Conservation (phyloP, 768 basidiomycete species). For the Termitomyces sp. region DNA sequence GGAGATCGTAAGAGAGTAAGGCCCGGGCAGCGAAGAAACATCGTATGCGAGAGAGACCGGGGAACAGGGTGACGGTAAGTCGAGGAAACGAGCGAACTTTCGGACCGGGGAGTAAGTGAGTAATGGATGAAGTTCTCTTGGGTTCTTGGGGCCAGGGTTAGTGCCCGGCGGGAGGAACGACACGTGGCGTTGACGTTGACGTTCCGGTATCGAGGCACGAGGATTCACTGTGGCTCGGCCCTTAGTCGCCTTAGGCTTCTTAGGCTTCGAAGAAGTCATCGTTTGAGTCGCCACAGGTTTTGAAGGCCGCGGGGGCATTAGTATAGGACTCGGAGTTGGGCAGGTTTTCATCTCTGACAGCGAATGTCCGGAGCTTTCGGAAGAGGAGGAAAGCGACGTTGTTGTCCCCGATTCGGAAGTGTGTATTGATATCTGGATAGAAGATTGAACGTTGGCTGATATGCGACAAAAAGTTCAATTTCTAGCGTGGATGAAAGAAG, state of each 20-base stretch:
- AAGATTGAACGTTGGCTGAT: conserved; percentile 2
- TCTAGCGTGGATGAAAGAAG: not conserved
- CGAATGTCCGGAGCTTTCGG: conserved; percentile 6
- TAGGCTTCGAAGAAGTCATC: conserved; percentile 5
- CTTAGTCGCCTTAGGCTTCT: conserved; percentile 3
- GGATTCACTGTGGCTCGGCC: conserved; percentile 5
- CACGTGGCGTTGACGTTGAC: conserved; percentile 6
- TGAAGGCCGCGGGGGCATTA: conserved; percentile 7
- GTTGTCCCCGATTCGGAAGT: conserved; percentile 5
- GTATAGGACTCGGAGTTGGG: not conserved
- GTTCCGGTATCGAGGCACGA: conserved; percentile 5
- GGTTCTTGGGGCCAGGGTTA: conserved; percentile 6
- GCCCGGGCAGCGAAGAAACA: conserved; percentile 6
- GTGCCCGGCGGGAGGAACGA: conserved; percentile 10
- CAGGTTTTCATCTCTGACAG: not conserved
- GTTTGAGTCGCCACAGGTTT: conserved; percentile 1
- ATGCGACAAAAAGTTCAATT: not conserved
- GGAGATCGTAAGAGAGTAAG: conserved; percentile 1
- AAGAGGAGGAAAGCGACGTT: conserved; percentile 7
- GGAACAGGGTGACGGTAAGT: not conserved
- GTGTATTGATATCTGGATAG: conserved; percentile 8
- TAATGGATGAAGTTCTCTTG: conserved; percentile 5
- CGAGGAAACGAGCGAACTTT: conserved; percentile 5
- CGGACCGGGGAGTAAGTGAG: conserved; percentile 3
- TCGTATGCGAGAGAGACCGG: conserved; percentile 10